These are phyloP conservation scores for Nicotiana otophora DNA, from an alignment of 257 asterid species.

Conservation along the genomic window DNA sequence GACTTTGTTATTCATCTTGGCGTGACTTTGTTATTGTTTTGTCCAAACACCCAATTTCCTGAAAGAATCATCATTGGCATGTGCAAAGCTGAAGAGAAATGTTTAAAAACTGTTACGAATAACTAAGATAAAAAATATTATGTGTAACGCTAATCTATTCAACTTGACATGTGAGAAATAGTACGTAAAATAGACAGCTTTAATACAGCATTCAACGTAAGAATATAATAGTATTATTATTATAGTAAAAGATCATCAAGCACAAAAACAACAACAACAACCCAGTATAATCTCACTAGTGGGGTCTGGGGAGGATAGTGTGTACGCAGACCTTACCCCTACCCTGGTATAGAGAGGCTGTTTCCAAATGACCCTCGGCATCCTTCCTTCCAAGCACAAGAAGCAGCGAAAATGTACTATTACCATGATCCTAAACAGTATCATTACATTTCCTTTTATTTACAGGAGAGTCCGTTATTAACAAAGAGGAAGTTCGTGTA, in stretches of 20 bases:
- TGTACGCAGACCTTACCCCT: too few relatives aligned
- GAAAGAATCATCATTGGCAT: neutral
- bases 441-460: neutral
- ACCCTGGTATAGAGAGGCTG: too few relatives aligned
- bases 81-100: neutral
- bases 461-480: too few relatives aligned
- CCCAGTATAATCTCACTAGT: too few relatives aligned
- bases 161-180: neutral
- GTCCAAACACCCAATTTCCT: too few relatives aligned
- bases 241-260: neutral
- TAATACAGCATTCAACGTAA: neutral
- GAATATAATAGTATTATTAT: too few relatives aligned
- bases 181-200: neutral
- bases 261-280: too few relatives aligned
- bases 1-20: too few relatives aligned
- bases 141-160: neutral
- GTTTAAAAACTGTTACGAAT: neutral
- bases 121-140: neutral
- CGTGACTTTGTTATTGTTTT: too few relatives aligned
- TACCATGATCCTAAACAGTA: neutral
- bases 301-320: too few relatives aligned
- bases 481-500: neutral
- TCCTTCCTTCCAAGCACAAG: slow-evolving; percentile 8
- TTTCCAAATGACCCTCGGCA: too few relatives aligned
- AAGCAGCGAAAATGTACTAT: neutral